Evolutionary conservation across 192 early-diverging fungal genomes (phyloP).

Genomic region (Gigaspora rosea): DNA sequence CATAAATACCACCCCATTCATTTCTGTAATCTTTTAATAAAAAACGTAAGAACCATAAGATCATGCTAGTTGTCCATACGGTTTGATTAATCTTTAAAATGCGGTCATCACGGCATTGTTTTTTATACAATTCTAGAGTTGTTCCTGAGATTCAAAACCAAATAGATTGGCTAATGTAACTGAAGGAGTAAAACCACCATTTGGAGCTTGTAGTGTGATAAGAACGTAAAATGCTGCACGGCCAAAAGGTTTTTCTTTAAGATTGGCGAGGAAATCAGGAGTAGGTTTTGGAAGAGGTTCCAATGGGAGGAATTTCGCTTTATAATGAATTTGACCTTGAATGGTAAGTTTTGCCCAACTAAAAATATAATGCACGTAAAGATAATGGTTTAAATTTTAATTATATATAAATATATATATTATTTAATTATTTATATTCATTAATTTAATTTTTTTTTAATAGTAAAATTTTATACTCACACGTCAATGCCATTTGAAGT

Average conservation of each 20-base stretch:
- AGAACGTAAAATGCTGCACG: conserved; percentile 1
- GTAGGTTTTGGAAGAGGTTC: conserved; percentile 1
- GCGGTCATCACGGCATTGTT: neutral
- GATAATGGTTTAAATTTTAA: neutral
- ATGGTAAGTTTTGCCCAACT: conserved; percentile 34
- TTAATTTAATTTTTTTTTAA: too few species aligned
- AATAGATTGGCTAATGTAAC: conserved; percentile 16
- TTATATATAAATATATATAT: neutral
- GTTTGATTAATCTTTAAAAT: neutral
- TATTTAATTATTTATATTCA: neutral
- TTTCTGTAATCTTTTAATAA: conserved; percentile 11
- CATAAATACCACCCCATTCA: conserved; percentile 17
- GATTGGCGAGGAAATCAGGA: conserved; percentile 32
- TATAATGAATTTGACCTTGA: conserved; percentile 43
- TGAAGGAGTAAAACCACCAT: conserved; percentile 28
- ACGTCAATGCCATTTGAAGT: conserved; percentile 33
- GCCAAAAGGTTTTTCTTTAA: conserved; percentile 32
- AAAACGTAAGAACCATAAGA: conserved; percentile 28
- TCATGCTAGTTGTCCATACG: conserved; percentile 25
- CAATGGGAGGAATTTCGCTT: conserved; percentile 41
- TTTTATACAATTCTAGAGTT: neutral
- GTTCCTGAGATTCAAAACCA: neutral
- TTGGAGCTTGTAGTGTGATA: conserved; percentile 19
- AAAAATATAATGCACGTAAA: neutral
- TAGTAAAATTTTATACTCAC: conserved; percentile 28